These are phyloP conservation scores for Aspergillus affinis DNA, from an alignment of 495 filamentous ascomycete species.

Conservation along the genomic window DNA sequence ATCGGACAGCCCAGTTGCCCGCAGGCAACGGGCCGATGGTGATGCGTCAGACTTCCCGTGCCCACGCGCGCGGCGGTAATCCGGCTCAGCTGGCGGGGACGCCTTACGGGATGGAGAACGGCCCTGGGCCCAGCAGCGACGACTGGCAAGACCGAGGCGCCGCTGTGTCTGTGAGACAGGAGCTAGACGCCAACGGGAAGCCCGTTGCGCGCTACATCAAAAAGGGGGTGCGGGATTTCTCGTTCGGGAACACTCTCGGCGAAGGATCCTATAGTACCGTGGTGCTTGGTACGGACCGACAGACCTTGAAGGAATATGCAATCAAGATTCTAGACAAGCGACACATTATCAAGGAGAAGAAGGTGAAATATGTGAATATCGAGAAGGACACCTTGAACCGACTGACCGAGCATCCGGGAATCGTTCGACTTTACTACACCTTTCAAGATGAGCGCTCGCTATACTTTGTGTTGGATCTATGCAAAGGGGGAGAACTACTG, in stretches of 20 bases:
- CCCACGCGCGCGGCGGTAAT: conserved; percentile 43
- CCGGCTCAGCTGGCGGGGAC: conserved; percentile 55
- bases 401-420: conserved; percentile 92
- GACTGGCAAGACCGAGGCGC: conserved; percentile 96
- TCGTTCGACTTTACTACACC: conserved; percentile 97
- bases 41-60: conserved; percentile 48
- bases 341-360: conserved; percentile 99
- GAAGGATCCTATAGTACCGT: conserved; percentile 99
- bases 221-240: conserved; percentile 96
- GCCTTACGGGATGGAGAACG: conserved; percentile 64
- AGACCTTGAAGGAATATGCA: conserved; percentile 94
- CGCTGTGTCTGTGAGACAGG: conserved; percentile 72
- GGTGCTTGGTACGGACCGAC: conserved; percentile 88
- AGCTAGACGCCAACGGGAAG: conserved; percentile 79
- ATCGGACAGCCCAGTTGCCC: conserved; percentile 56
- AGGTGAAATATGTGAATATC: conserved; percentile 99
- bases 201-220: conserved; percentile 82
- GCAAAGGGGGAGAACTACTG: conserved; percentile 87
- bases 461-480: conserved; percentile 95
- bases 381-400: conserved; percentile 98
- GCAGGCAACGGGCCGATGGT: conserved; percentile 55
- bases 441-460: conserved; percentile 96
- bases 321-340: conserved; percentile 98
- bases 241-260: conserved; percentile 86
- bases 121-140: conserved; percentile 69